phyloP scores from a whole-genome alignment of 345 rosid species.

The Eucalyptus tenuipes region DNA sequence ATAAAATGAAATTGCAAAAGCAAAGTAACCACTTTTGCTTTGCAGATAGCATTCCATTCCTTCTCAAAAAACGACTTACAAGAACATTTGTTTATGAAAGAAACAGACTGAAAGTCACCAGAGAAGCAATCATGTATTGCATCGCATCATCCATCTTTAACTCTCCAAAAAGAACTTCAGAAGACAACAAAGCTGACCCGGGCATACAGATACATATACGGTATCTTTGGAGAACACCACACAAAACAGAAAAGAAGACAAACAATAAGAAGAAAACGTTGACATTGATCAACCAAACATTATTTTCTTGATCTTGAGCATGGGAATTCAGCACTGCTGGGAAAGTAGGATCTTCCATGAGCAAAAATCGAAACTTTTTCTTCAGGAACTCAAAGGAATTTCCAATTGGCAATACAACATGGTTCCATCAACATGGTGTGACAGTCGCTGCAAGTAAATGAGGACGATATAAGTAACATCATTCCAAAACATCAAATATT shows the following conservation, averaged over 20 bases:
- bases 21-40: not conserved
- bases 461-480: not conserved
- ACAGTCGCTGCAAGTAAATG: not conserved
- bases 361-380: not conserved
- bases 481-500: not conserved
- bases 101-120: not conserved
- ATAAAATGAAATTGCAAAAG: not conserved
- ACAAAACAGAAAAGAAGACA: not conserved
- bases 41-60: not conserved
- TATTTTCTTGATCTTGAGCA: not conserved
- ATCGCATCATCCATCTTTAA: not conserved
- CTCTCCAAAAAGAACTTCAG: not conserved
- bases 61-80: not conserved
- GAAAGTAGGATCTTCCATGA: not conserved
- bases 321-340: not conserved
- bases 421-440: not conserved
- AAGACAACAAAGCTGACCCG: not conserved
- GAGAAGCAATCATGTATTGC: not conserved
- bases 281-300: not conserved
- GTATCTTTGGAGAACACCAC: not conserved
- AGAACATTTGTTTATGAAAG: not conserved
- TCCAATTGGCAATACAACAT: not conserved
- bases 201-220: not conserved
- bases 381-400: not conserved
- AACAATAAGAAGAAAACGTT: not conserved